These are phyloP conservation scores for Leptosphaerulina australis DNA, from an alignment of 2,329 filamentous ascomycete species.

Conservation along the genomic window DNA sequence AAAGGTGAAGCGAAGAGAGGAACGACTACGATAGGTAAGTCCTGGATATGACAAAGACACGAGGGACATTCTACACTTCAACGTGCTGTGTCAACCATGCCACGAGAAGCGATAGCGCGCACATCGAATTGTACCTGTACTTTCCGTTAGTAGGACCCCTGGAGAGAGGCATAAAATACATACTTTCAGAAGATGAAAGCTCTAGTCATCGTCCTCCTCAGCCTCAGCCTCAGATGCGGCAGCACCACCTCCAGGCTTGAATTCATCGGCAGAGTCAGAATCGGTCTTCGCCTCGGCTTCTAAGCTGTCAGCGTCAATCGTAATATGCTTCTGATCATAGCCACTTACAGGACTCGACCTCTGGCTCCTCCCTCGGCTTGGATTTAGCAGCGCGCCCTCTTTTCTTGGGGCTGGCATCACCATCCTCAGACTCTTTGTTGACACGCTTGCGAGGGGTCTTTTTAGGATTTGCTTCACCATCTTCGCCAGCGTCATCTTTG, in stretches of 20 bases:
- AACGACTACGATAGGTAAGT: not conserved
- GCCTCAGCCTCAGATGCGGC: constrained; percentile 5
- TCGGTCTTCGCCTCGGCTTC: constrained; percentile 18
- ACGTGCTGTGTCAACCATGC: not conserved
- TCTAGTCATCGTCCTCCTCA: constrained; percentile 26
- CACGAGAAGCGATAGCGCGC: not conserved
- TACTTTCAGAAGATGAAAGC: not conserved
- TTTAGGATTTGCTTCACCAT: constrained; percentile 31
- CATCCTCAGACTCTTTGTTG: constrained; percentile 40
- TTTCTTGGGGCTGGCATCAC: constrained; percentile 40
- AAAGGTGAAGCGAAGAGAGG: not conserved
- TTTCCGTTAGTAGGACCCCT: not conserved
- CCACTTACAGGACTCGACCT: constrained; percentile 26
- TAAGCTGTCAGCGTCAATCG: constrained; percentile 1
- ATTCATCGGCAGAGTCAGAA: constrained; percentile 7
- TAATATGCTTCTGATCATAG: not conserved
- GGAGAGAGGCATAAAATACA: not conserved
- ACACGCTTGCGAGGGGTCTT: constrained; percentile 42
- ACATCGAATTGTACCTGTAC: not conserved
- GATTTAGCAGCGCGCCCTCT: constrained; percentile 29
- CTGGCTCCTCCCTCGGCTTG: constrained; percentile 30
- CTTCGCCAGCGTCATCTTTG: constrained; percentile 15
- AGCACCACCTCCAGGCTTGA: not conserved
- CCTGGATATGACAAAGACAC: not conserved
- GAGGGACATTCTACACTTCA: not conserved